These are phyloP conservation scores for Avena eriantha DNA, from an alignment of 176 grass and related monocot species.

Conservation along the genomic window DNA sequence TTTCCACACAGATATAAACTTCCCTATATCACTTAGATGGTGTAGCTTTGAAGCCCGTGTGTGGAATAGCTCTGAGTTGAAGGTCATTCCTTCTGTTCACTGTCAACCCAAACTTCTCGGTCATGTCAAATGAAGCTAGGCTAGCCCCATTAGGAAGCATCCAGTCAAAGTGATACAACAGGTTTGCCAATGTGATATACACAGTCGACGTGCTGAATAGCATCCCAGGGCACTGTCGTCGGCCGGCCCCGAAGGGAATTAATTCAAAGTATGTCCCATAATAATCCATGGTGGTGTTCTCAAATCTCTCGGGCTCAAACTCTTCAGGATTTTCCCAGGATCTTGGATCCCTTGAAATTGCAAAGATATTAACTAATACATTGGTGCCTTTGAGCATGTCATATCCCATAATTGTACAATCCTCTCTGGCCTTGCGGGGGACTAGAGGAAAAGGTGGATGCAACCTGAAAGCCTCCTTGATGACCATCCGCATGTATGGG, in stretches of 20 bases:
- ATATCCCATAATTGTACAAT: background rate
- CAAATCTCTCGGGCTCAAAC: background rate
- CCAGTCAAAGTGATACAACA: background rate
- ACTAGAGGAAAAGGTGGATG: constrained; percentile 8
- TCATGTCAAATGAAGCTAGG: background rate
- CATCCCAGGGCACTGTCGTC: background rate
- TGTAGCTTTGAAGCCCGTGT: background rate
- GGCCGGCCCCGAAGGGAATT: background rate
- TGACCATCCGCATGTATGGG: background rate
- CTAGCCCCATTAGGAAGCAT: background rate
- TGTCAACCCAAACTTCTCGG: background rate
- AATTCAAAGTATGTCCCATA: background rate
- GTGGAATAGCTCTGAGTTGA: background rate
- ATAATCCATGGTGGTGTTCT: background rate
- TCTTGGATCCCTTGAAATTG: background rate
- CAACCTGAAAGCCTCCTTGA: constrained; percentile 11
- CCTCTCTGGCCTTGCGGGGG: background rate
- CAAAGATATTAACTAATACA: background rate
- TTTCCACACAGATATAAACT: background rate
- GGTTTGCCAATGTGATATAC: background rate
- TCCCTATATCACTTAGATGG: background rate
- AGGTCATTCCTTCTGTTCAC: background rate
- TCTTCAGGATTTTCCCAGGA: background rate
- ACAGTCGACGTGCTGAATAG: background rate
- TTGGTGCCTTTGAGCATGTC: background rate